Base-by-base conservation (phyloP, 164 flowering plant genomes). In the Kingdonia uniflora region DNA sequence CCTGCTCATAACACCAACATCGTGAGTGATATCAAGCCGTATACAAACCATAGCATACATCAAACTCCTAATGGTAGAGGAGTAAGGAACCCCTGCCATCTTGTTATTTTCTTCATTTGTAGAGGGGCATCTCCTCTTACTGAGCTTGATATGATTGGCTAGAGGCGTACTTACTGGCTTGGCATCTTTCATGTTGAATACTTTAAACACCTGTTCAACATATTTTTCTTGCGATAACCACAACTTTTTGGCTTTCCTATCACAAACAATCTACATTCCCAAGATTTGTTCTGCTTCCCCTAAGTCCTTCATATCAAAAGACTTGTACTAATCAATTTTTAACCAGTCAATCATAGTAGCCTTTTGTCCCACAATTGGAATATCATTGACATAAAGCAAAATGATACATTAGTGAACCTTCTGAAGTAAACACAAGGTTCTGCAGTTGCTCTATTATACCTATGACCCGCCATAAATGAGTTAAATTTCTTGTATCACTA, bases 341-440 rank as follows among this genome's bases (percentile, higher is more conserved):
- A 41, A 19, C 46, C 10, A 33, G 23, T 19, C 16, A 40, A 35
- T 20, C 37, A 1, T 43, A 14, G 6, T 11, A 5, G 13, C 14
- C 21, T 35, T 24, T 19, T 22, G 13, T 8, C 48, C 51, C 10
- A 42, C 19, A 58, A 19, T 24, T 14, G 43, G 25, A 37, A 55
- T 42, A 20, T 55, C 58, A 42, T 43, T 40, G 1, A 55, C 42
- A 56, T 45, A 33, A 2, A 56, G 22, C 20, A 17, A 2, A 56
- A 26, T 4, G 29, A n/a, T 5, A 50, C 21, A 14, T 1, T 21
- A 7, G 40, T 13, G 23, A 14, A 48, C 8, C 12, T 29, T 21
- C 8, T 26, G 40, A 8, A 50, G 19, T 24, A 50, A 14, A 1
- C 25, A 29, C 39, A 26, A 15, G 25, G 53, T 15, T 50, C 53